phyloP scores from a whole-genome alignment of 2,329 filamentous ascomycete species.

The Myriosclerotinia scirpicola region DNA sequence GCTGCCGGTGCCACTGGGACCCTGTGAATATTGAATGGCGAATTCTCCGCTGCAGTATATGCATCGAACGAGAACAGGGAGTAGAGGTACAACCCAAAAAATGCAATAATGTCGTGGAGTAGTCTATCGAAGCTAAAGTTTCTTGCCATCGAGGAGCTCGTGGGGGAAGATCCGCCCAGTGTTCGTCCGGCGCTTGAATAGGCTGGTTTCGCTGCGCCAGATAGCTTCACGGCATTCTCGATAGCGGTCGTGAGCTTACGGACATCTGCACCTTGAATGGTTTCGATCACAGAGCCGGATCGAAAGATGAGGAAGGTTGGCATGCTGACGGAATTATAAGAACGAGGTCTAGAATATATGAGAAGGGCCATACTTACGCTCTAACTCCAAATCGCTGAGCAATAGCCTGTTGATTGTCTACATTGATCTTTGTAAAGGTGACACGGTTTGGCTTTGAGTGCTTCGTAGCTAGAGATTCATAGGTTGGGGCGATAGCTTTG shows the following conservation, averaged over 20 bases:
- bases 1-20: conserved; percentile 29
- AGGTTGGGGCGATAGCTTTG: conserved; percentile 87
- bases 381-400: conserved; percentile 75
- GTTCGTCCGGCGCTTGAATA: conserved; percentile 59
- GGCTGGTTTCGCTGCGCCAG: conserved; percentile 45
- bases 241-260: conserved; percentile 74
- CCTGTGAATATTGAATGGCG: conserved; percentile 55
- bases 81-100: conserved; percentile 61
- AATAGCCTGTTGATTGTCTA: conserved; percentile 77
- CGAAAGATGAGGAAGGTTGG: conserved; percentile 94
- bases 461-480: conserved; percentile 78
- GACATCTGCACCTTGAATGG: conserved; percentile 79
- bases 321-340: conserved; percentile 53
- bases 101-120: conserved; percentile 39
- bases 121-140: conserved; percentile 21
- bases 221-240: conserved; percentile 63
- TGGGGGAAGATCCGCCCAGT: conserved; percentile 48
- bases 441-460: conserved; percentile 79
- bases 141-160: conserved; percentile 13
- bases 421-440: conserved; percentile 89
- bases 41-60: conserved; percentile 60
- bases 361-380: conserved; percentile 53
- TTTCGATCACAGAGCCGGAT: conserved; percentile 69
- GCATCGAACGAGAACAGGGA: conserved; percentile 65
- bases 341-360: conserved; percentile 1